phyloP scores from a whole-genome alignment of 2,329 filamentous ascomycete species.

The Cytospora piceae region DNA sequence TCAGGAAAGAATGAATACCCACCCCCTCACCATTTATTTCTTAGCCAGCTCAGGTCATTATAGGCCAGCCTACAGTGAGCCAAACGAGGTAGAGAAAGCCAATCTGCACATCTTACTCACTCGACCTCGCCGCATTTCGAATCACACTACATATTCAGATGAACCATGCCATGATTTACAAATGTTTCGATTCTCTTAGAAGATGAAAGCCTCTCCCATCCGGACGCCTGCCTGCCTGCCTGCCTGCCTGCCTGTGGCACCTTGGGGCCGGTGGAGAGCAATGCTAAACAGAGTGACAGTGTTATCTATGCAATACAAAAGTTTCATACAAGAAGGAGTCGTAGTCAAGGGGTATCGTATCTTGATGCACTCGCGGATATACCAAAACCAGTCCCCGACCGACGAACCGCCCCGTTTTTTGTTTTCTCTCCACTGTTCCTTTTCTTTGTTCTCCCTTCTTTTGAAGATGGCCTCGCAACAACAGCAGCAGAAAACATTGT shows the following conservation, averaged over 20 bases:
- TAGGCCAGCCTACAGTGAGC: too few species aligned
- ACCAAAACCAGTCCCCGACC: not conserved
- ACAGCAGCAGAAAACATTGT: not conserved
- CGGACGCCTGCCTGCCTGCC: not conserved
- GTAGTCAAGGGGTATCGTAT: conserved; percentile 1
- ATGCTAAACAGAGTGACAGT: not conserved
- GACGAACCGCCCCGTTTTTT: not conserved
- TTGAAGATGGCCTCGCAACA: not conserved
- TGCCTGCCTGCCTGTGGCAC: not conserved
- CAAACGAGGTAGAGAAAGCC: too few species aligned
- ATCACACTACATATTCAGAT: not conserved
- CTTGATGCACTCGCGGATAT: conserved; percentile 2
- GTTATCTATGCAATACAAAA: not conserved
- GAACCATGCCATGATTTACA: not conserved
- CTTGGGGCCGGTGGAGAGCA: not conserved
- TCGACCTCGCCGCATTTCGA: not conserved
- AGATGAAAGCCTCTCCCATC: not conserved
- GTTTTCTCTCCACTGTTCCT: not conserved
- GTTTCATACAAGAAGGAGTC: not conserved
- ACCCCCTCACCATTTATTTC: too few species aligned
- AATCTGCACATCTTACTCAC: too few species aligned
- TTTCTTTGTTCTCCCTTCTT: not conserved
- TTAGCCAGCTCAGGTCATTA: too few species aligned
- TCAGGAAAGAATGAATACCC: too few species aligned
- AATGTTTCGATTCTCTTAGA: not conserved